Conservation (phyloP, 2,329 filamentous ascomycete species). For the Cytospora mali region DNA sequence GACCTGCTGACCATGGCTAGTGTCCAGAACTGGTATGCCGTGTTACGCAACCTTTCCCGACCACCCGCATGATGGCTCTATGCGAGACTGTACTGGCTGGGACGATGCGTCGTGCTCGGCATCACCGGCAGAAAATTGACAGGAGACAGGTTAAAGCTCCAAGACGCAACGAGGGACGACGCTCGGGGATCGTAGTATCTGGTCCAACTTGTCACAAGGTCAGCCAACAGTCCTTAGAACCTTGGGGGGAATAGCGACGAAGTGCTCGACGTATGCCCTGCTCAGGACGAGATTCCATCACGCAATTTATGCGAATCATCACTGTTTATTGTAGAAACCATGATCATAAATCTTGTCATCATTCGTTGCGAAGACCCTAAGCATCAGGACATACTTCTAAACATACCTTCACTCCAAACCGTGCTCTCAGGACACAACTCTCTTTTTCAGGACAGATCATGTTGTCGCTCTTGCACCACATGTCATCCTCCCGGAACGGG, state of each 20-base stretch:
- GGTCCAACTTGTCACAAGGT: background rate
- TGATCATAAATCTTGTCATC: conserved; percentile 17
- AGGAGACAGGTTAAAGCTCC: background rate
- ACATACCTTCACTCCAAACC: background rate
- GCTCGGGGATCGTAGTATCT: background rate
- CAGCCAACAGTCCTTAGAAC: background rate
- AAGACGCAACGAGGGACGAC: background rate
- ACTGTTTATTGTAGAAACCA: conserved; percentile 19
- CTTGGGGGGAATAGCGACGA: background rate
- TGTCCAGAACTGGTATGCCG: background rate
- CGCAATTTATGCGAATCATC: conserved; percentile 19
- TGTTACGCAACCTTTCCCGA: background rate
- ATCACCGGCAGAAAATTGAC: background rate
- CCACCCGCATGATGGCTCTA: background rate
- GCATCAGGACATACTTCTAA: background rate
- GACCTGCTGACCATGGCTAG: background rate
- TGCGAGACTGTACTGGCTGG: background rate
- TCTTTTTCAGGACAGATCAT: background rate
- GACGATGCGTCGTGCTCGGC: background rate
- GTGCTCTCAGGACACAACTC: background rate
- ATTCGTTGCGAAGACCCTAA: background rate
- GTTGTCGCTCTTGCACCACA: background rate
- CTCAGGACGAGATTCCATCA: conserved; percentile 20
- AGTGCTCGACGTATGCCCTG: background rate
- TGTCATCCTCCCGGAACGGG: background rate